These are phyloP conservation scores for Bipolaris cookei DNA, from an alignment of 2,329 filamentous ascomycete species.

Conservation along the genomic window DNA sequence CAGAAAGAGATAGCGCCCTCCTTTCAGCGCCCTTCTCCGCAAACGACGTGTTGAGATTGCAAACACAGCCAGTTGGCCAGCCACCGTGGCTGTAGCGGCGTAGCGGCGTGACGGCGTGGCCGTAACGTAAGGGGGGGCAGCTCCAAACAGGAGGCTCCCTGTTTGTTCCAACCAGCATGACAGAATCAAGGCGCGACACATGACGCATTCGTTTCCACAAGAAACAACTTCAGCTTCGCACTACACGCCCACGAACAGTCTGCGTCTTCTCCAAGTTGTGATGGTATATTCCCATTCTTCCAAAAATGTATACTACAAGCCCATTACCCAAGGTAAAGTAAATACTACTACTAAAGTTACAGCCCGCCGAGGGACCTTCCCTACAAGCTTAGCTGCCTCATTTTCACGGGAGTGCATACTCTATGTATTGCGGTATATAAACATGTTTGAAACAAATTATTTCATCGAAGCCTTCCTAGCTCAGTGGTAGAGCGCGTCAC, in stretches of 20 bases:
- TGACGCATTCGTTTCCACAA: conserved; percentile 3
- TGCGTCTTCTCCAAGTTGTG: neutral
- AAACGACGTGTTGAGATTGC: conserved; percentile 1
- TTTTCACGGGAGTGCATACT: neutral
- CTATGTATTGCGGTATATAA: neutral
- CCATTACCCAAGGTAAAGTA: neutral
- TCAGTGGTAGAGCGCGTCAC: conserved; percentile 44
- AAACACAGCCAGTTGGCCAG: neutral
- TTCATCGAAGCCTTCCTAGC: conserved; percentile 30
- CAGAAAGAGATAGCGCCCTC: conserved; percentile 1
- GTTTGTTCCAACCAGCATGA: conserved; percentile 3
- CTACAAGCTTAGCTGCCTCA: neutral
- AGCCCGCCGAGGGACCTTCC: neutral
- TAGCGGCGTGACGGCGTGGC: conserved; percentile 1
- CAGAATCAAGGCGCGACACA: neutral
- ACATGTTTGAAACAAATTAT: neutral
- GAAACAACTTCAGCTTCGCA: neutral
- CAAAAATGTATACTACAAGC: neutral
- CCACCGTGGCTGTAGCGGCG: neutral
- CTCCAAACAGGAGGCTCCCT: conserved; percentile 1
- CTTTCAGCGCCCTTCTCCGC: neutral
- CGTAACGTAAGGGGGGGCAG: neutral
- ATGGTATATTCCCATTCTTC: no score
- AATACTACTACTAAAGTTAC: neutral
- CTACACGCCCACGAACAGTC: neutral